phyloP scores from a whole-genome alignment of 2,329 filamentous ascomycete genomes.

The Ilyonectria robusta region DNA sequence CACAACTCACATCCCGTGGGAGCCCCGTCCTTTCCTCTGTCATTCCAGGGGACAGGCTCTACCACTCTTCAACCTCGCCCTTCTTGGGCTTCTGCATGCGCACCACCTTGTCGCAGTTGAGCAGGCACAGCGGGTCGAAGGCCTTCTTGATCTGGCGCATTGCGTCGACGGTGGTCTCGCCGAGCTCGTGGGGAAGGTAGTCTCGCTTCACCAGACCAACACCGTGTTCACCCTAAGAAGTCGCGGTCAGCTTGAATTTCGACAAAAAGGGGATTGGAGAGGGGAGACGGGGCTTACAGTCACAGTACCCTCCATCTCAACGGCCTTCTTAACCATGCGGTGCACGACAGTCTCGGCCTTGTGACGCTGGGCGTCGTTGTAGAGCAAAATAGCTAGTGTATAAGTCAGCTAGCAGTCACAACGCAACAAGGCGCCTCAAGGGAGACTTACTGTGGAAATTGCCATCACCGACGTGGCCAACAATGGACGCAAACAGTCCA shows the following conservation, averaged over 20 bases:
- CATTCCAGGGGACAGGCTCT: slow-evolving; percentile 24
- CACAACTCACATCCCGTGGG: slow-evolving; percentile 7
- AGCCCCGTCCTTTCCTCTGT: slow-evolving; percentile 2
- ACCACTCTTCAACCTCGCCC: slow-evolving; percentile 63
- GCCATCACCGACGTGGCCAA: slow-evolving; percentile 82
- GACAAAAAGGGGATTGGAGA: neutral
- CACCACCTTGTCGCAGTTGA: slow-evolving; percentile 80
- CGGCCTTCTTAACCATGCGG: slow-evolving; percentile 87
- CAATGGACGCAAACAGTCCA: slow-evolving; percentile 65
- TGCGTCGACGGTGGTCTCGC: slow-evolving; percentile 80
- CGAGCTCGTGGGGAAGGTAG: slow-evolving; percentile 84
- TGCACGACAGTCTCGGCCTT: slow-evolving; percentile 81
- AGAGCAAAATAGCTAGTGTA: slow-evolving; percentile 65
- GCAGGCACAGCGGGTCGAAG: slow-evolving; percentile 80
- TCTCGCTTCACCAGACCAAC: slow-evolving; percentile 89
- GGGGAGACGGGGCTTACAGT: slow-evolving; percentile 64
- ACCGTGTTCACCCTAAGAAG: slow-evolving; percentile 79
- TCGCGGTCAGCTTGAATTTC: neutral
- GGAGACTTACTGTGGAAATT: slow-evolving; percentile 76
- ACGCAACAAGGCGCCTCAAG: neutral
- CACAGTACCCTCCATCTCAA: slow-evolving; percentile 88
- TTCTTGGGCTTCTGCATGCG: slow-evolving; percentile 66
- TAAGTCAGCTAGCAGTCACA: neutral
- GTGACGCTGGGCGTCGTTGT: slow-evolving; percentile 76
- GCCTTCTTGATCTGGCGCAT: slow-evolving; percentile 91